Base-by-base conservation (phyloP, 352 stramenopile genomes). In the Phytophthora pini region DNA sequence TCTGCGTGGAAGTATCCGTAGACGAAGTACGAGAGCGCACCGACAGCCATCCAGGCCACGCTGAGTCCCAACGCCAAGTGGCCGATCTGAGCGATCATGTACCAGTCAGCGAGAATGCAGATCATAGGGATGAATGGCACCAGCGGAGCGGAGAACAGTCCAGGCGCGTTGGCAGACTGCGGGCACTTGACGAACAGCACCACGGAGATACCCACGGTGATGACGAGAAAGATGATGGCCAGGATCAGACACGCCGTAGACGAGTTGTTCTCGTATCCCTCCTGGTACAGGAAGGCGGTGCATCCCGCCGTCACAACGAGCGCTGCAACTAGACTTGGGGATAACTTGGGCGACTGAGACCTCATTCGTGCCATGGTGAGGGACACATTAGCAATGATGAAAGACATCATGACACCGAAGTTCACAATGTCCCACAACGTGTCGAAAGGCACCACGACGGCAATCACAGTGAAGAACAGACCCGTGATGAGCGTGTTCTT, bases 391-490 rank as follows among this genome's bases (percentile, higher is more conserved):
- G 88, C 77, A 48, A 95, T 72, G 61, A 91, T 91, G 68, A 97
- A 96, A 26, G 84, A 91, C 56, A 95, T 66, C 44, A 97, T 77
- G 31, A 96, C 89, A 24, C 88, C 90, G 44, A 94, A 93, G 62
- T 77, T 93, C 7, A 97, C 89, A 56, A 96, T 92, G 49, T 95
- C 82, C 86, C 92, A 93, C 5, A 97, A 69, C 15, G 72, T 77
- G 41, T 76, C 70, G 58, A 96, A 97, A 4, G 88, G 88, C 47
- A 95, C 76, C 51, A 93, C 61, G 38, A 94, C 61, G 13, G 89
- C 77, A 32, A 96, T 63, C 46, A 88, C 34, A 22, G 82, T 89
- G 66, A 90, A 90, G 60, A 93, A 77, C 32, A 72, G 64, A 24
- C 85, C 87, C 1, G 73, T 83, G 57, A 94, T 79, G 2, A 94